Evolutionary conservation across 768 basidiomycete genomes (phyloP), one percentile per base, ranked within the genome.

Genomic region (Austroboletus festivus): DNA sequence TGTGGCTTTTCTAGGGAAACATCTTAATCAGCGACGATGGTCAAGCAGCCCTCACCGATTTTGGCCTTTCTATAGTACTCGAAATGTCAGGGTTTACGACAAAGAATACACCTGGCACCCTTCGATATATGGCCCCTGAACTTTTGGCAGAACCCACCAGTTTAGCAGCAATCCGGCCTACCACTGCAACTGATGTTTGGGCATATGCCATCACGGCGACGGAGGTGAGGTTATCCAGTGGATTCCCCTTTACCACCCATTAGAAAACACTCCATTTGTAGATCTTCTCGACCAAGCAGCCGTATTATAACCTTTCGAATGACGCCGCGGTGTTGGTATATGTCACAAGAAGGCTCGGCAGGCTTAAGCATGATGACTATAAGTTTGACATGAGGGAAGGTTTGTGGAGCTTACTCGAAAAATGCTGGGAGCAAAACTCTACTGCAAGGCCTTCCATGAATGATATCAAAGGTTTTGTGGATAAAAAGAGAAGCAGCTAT

Each of bases 51-150:
- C 48, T 74, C 33, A 51, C 71, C 6, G 73, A 74, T 46, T 75
- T 74, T 43, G 74, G 74, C 23, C 59, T 75, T 26, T 68, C 73
- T 1, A 60, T 64, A 24, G 60, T 73, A 13, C 46, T 72, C n/a
- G 68, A 68, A 39, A 53, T 54, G 35, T 57, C 62, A 20, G 68
- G 72, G 5, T 72, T 68, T 42, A 71, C 71, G 10, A 69, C 72
- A 1, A 65, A 60, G 16, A 53, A 59, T 18, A 51, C 63, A 3
- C 68, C 68, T n/a, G 63, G 63, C 15, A 73, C 72, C 6, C 59
- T 63, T 31, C 61, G 71, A 26, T 75, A 73, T 57, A 74, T 73
- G 68, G 69, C 71, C 6, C 57, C 58, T 4, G 73, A 74, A 44
- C 57, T 74, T 38, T 43, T 65, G 33, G 50, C 31, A 54, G 44